Base-by-base conservation (phyloP, 164 flowering plant species). In the Amborella trichopoda region DNA sequence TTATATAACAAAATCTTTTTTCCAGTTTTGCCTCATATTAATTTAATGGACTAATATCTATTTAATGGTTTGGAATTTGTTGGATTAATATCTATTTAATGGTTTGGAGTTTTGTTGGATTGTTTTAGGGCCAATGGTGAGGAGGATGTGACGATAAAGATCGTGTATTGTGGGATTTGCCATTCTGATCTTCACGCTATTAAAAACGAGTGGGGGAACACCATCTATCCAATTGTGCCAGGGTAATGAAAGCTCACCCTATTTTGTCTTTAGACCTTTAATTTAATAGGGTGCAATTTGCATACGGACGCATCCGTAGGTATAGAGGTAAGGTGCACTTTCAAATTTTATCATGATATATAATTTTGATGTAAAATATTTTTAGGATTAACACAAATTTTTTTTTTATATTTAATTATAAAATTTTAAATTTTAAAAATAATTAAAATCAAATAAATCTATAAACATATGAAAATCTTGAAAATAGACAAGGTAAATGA, bases 131-230 rank as follows among this genome's bases (percentile, higher is more conserved):
- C 55, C 5, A 61, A 53, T 5, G 61, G 66, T 2, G 65, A 55
- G 38, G 42, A 55, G 4, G 65, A 61, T 26, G 48, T 61, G 10
- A 56, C 48, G 21, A 6, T 62, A 32, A 62, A 61, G 44, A 23
- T 61, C 2, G 19, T 61, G 13, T 61, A 28, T 20, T 61, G 66
- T 32, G 66, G 66, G 16, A 42, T 61, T 28, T 61, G 66, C 46
- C 66, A 61, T 33, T 55, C 66, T 3, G 66, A 61, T 23, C 60
- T 61, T 40, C 61, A 55, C 44, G 26, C 37, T 26, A 23, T 36
- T 27, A 55, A 50, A 28, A 56, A 61, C 17, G 66, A 55, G 23
- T 46, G 47, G 56, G 56, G 53, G 16, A 24, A 33, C 11, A 26
- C 56, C 20, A 10, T 30, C 39, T 61, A 45, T 17, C 66, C 66